These are phyloP conservation scores for Leccinum subtestaceum DNA, from an alignment of 768 basidiomycete genomes.

Conservation along the genomic window DNA sequence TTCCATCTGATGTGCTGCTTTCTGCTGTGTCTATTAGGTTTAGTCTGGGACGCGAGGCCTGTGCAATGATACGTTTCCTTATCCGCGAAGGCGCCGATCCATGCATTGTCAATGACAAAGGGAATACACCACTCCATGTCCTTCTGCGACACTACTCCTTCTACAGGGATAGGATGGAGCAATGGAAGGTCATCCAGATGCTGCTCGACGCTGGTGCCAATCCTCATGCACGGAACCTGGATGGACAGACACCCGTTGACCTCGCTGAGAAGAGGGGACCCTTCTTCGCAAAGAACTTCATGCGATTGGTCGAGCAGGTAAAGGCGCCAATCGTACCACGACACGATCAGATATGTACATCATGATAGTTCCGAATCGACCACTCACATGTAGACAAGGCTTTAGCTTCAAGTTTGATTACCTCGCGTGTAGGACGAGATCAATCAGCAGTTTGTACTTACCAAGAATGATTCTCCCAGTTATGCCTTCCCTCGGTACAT, in stretches of 20 bases:
- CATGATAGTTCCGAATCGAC: too few relatives aligned
- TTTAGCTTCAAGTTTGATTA: too few relatives aligned
- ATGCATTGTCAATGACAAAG: not conserved
- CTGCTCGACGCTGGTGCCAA: too few relatives aligned
- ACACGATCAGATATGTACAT: too few relatives aligned
- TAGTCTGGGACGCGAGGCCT: not conserved
- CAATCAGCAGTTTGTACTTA: too few relatives aligned
- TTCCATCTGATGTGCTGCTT: not conserved
- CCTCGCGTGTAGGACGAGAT: too few relatives aligned
- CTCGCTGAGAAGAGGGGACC: not conserved
- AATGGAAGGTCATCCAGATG: not conserved
- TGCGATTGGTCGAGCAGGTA: not conserved
- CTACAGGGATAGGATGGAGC: not conserved
- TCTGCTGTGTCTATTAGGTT: not conserved
- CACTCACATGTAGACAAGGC: too few relatives aligned
- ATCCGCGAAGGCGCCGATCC: not conserved
- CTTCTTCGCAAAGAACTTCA: not conserved
- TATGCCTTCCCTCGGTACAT: too few relatives aligned
- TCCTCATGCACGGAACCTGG: not conserved
- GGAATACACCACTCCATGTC: not conserved
- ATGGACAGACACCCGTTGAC: not conserved
- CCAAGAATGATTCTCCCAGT: too few relatives aligned
- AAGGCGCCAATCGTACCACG: too few relatives aligned
- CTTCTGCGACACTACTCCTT: not conserved
- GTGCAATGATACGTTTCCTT: not conserved